A percentile compares a stretch with the other conserved stretches of the same genome.
Evolutionary conservation across 2,329 filamentous ascomycete species (phyloP).

Genomic region (Verticillium longisporum): DNA sequence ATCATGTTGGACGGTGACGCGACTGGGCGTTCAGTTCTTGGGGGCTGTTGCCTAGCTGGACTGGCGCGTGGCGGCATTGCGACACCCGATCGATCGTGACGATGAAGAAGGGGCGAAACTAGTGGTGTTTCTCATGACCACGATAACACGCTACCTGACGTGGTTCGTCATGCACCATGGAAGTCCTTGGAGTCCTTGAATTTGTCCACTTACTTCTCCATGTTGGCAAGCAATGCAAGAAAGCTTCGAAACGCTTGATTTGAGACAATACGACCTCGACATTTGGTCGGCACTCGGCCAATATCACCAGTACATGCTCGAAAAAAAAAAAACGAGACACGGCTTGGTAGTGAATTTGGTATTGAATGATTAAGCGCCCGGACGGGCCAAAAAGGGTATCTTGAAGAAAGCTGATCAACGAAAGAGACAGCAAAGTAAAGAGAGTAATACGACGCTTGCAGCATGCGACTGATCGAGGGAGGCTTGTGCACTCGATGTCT

Average conservation of each 20-base stretch:
- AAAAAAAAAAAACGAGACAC: background rate
- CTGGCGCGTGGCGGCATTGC: too few relatives aligned
- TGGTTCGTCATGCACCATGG: too few relatives aligned
- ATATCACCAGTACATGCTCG: background rate
- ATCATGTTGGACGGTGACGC: background rate
- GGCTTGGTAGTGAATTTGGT: background rate
- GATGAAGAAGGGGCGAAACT: too few relatives aligned
- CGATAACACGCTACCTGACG: too few relatives aligned
- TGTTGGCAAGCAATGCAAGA: background rate
- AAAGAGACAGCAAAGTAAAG: background rate
- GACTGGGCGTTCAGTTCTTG: background rate
- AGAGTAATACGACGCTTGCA: background rate
- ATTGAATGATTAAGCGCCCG: background rate
- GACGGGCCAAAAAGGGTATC: background rate
- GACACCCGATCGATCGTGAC: too few relatives aligned
- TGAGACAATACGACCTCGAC: background rate
- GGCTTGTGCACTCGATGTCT: background rate
- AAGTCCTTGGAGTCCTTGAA: too few relatives aligned
- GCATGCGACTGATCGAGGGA: background rate
- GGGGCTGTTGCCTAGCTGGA: too few relatives aligned
- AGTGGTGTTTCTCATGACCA: too few relatives aligned
- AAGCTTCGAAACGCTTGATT: background rate
- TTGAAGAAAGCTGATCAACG: background rate
- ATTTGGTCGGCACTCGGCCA: background rate
- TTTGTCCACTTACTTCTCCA: too few relatives aligned